Conservation (phyloP, 2,329 filamentous ascomycete genomes). For the Nemania sp. region DNA sequence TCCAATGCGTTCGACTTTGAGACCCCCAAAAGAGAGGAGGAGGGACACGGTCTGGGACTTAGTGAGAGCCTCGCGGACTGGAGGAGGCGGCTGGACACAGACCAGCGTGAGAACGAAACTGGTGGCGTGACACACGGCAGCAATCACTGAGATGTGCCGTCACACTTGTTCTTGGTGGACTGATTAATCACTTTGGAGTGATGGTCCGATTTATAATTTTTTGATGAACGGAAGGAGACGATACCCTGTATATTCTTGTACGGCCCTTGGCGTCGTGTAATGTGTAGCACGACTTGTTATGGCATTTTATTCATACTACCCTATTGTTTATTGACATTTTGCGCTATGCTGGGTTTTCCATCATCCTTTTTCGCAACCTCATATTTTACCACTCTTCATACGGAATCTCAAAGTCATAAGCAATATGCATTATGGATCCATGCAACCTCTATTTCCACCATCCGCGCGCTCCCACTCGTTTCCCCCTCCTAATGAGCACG, state of each 20-base stretch:
- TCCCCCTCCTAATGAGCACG: background rate
- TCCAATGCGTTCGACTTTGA: slow-evolving; percentile 92
- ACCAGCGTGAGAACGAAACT: slow-evolving; percentile 43
- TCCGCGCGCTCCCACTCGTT: background rate
- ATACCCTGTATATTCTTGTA: slow-evolving; percentile 30
- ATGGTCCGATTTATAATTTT: slow-evolving; percentile 13
- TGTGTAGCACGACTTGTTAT: slow-evolving; percentile 32
- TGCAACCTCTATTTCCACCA: slow-evolving; percentile 9
- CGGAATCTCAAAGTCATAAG: background rate
- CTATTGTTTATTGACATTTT: slow-evolving; percentile 16
- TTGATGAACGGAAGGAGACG: slow-evolving; percentile 25
- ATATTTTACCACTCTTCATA: slow-evolving; percentile 2
- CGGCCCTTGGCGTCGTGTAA: slow-evolving; percentile 24
- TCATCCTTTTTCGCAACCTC: no score
- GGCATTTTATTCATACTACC: slow-evolving; percentile 25
- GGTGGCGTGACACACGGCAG: slow-evolving; percentile 26
- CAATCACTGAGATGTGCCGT: slow-evolving; percentile 16
- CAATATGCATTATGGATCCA: slow-evolving; percentile 18
- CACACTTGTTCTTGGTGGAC: background rate
- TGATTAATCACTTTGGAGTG: background rate
- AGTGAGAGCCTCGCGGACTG: slow-evolving; percentile 78
- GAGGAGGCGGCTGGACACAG: slow-evolving; percentile 74
- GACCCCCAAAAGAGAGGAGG: slow-evolving; percentile 48
- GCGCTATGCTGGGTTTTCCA: slow-evolving; percentile 1
- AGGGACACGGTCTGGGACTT: slow-evolving; percentile 53